These are phyloP conservation scores for Waitea zeae DNA, from an alignment of 1,284 basidiomycete genomes.

Conservation along the genomic window DNA sequence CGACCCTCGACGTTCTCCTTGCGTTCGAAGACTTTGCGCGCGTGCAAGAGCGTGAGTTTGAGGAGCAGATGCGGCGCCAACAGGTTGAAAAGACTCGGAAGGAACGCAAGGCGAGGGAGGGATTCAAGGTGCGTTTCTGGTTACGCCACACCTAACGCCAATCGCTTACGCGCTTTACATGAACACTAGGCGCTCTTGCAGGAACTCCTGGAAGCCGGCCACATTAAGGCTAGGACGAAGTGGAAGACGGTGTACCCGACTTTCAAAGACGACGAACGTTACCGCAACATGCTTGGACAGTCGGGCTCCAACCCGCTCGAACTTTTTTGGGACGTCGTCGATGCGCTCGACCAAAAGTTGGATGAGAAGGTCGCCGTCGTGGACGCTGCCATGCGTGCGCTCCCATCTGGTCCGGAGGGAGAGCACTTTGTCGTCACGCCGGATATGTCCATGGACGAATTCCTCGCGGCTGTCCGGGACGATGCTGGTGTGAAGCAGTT, in stretches of 20 bases:
- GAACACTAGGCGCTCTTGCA: conserved; percentile 52
- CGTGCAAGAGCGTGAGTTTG: conserved; percentile 75
- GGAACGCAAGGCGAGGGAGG: conserved; percentile 79
- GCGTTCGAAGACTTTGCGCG: conserved; percentile 87
- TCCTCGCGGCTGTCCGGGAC: conserved; percentile 37
- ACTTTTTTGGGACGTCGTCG: conserved; percentile 89
- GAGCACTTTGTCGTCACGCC: conserved; percentile 27
- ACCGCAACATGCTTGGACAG: conserved; percentile 73
- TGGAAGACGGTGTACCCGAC: conserved; percentile 81
- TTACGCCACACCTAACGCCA: no score
- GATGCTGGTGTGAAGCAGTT: conserved; percentile 30
- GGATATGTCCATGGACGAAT: conserved; percentile 44
- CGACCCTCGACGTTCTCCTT: conserved; percentile 76
- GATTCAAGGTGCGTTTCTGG: conserved; percentile 60
- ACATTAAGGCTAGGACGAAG: conserved; percentile 69
- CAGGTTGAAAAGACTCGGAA: conserved; percentile 72
- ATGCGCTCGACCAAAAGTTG: conserved; percentile 71
- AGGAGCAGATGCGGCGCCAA: conserved; percentile 61
- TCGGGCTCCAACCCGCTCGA: conserved; percentile 91
- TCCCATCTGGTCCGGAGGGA: conserved; percentile 13
- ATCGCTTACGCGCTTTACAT: conserved; percentile 2
- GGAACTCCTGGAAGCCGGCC: conserved; percentile 45
- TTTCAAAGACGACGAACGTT: conserved; percentile 68
- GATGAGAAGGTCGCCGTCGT: conserved; percentile 57
- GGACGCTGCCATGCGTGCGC: conserved; percentile 34